Base-by-base conservation (phyloP, 768 basidiomycete genomes). In the Mycena galopus region DNA sequence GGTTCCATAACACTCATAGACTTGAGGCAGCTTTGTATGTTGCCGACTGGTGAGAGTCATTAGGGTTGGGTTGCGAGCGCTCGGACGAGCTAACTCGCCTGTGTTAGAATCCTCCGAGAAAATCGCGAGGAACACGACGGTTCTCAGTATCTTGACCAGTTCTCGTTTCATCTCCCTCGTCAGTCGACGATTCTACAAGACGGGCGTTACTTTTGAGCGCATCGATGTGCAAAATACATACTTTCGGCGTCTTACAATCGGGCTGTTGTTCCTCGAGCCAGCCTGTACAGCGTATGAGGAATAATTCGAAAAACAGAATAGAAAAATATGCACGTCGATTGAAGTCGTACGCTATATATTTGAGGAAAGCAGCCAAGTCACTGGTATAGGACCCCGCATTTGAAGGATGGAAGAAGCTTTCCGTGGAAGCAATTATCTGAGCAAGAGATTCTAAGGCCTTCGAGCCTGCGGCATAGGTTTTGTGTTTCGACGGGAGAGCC, bases 391-490 rank as follows among this genome's bases (percentile, higher is more conserved):
- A 85, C 11, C 95, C 95, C 2, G 94, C 94, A 77, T 95, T 96
- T 12, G 92, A 92, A 0, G 96, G 96, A 79, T 96, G 96, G 83
- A 96, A 97, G 83, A 96, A 96, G 67, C 91, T 92, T 81, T 97
- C 96, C 30, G 91, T 93, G 7, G 94, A 95, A 9, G 93, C 94
- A 75, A 97, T 91, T 72, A 97, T 83, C 79, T 92, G 92, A 14
- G 90, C 91, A n/a, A 97, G 83, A 10, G 95, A 94, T 79, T 96
- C 95, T 67, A 97, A 83, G 4, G 96, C 94, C 79, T 90, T 94
- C 27, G 90, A 94, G 16, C 96, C 96, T 17, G 88, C 96, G n/a
- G 96, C 82, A 79, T 92, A 95, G 4, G 88, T 88, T 77, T 84
- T 89, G 39, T 77, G 75, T 77, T 81, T 88, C 47, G 79, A 79